Conservation (phyloP, 176 grass and related monocot species). For the Carex scoparia region DNA sequence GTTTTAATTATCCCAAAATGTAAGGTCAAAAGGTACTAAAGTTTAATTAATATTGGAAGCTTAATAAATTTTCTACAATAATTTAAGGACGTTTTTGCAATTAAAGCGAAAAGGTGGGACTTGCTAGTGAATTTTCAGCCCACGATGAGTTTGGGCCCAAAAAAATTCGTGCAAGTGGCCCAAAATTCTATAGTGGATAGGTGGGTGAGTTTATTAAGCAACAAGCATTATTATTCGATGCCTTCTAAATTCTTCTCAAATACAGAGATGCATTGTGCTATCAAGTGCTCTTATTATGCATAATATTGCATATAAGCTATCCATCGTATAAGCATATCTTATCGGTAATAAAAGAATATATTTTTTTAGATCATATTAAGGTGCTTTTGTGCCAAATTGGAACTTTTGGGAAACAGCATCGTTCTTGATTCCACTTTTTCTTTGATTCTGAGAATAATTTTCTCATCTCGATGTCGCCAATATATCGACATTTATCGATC, state of each 20-base stretch:
- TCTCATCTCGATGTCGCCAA: not conserved
- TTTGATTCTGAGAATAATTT: not conserved
- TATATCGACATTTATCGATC: not conserved
- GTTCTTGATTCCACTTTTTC: not conserved
- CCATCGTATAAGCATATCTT: not conserved
- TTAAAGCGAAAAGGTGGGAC: not conserved
- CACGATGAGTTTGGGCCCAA: not conserved
- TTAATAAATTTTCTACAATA: not conserved
- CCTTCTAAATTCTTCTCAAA: not conserved
- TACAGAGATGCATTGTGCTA: not conserved
- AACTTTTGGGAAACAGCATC: not conserved
- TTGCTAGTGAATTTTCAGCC: not conserved
- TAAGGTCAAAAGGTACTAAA: no score
- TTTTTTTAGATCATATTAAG: not conserved
- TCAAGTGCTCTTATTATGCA: constrained; percentile 6
- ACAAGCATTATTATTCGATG: not conserved
- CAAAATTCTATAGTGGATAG: not conserved
- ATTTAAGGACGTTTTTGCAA: not conserved
- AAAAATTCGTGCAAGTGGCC: not conserved
- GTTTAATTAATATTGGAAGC: no score
- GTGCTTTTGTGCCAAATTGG: not conserved
- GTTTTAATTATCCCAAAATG: no score
- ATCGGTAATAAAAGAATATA: not conserved
- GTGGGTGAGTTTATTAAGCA: not conserved
- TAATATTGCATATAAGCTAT: no score